Base-by-base conservation (phyloP, 768 basidiomycete genomes). In the Russula foetens region DNA sequence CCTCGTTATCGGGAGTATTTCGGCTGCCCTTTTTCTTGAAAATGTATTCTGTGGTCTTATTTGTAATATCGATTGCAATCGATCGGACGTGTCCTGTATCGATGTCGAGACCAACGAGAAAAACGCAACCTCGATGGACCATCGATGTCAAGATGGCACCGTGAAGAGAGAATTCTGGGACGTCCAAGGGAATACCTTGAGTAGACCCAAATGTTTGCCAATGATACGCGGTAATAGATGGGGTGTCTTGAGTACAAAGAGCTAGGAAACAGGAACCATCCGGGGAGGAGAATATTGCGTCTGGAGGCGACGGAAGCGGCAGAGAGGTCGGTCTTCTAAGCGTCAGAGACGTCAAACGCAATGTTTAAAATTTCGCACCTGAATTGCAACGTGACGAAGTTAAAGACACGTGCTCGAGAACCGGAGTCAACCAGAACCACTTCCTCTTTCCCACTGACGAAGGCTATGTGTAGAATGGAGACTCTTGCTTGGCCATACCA, bases 141-240 rank as follows among this genome's bases (percentile, higher is more conserved):
- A 85, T 61, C 0, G 84, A 84, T 0, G 82, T 83, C 9, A 81
- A 7, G 48, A 68, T 49, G 12, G 71, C 65, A 8, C 66, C 67
- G 4, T 69, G 64, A 6, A 63, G 53, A 9, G 65, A 56, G 19
- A 71, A 63, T 0, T 65, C 63, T 0, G 69, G 71, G n/a, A 79
- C 56, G 17, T 74, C 65, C 0, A 82, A 63, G 0, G 47, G 15
- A 19, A 77, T 77, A 12, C 82, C 83, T 12, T 71, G 64, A 0
- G 75, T 71, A 0, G 79, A 77, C 4, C 84, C 84, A 60, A 85
- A 83, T 0, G 80, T 80, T 11, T 70, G 71, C 80, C 79, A 83
- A 63, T 85, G 84, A 62, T 78, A 83, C 0, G 76, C 77, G 1
- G 71, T 74, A 1, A 80, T 51, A 47, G 54, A 45, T 4, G 49